A percentile compares a stretch with the other conserved stretches of the same genome.
These are phyloP conservation scores for Guadua angustifolia DNA, from an alignment of 176 grass and related monocot genomes.

Conservation along the genomic window DNA sequence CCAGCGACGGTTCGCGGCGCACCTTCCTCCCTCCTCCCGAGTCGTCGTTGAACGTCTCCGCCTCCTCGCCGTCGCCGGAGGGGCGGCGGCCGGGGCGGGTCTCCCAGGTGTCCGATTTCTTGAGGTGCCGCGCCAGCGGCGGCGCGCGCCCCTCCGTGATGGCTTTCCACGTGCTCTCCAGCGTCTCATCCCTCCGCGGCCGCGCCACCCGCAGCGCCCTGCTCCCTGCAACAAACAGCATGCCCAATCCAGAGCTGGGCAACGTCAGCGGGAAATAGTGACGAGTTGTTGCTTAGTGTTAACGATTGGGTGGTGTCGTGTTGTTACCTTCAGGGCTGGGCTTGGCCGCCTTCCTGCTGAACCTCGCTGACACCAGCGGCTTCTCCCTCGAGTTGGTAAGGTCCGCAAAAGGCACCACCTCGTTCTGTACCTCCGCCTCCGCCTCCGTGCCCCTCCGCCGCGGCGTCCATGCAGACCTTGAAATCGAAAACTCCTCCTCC, in stretches of 20 bases:
- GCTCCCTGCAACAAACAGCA: slow-evolving; percentile 45
- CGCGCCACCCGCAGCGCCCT: slow-evolving; percentile 69
- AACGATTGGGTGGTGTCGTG: neutral
- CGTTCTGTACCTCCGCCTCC: slow-evolving; percentile 9
- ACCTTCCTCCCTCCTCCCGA: slow-evolving; percentile 38
- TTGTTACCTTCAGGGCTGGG: slow-evolving; percentile 78
- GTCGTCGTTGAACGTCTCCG: slow-evolving; percentile 76
- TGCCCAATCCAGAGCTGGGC: neutral
- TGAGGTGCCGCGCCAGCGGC: slow-evolving; percentile 84
- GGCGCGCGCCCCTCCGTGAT: slow-evolving; percentile 85
- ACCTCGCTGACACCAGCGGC: slow-evolving; percentile 61
- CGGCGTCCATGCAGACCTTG: slow-evolving; percentile 62
- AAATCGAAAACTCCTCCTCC: slow-evolving; percentile 59
- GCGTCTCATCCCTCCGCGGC: slow-evolving; percentile 68
- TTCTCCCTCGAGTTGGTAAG: slow-evolving; percentile 63
- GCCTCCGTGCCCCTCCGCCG: slow-evolving; percentile 26
- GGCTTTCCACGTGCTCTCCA: slow-evolving; percentile 95
- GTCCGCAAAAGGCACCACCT: slow-evolving; percentile 39
- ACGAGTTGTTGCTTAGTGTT: neutral
- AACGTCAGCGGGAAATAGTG: neutral
- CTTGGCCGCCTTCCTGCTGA: slow-evolving; percentile 61
- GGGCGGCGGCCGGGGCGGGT: slow-evolving; percentile 35
- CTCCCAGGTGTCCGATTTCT: slow-evolving; percentile 97
- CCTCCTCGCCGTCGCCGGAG: slow-evolving; percentile 39
- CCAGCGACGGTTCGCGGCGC: slow-evolving; percentile 73